Conservation (phyloP, 2,329 filamentous ascomycete species). For the Diplocarpon rosae region DNA sequence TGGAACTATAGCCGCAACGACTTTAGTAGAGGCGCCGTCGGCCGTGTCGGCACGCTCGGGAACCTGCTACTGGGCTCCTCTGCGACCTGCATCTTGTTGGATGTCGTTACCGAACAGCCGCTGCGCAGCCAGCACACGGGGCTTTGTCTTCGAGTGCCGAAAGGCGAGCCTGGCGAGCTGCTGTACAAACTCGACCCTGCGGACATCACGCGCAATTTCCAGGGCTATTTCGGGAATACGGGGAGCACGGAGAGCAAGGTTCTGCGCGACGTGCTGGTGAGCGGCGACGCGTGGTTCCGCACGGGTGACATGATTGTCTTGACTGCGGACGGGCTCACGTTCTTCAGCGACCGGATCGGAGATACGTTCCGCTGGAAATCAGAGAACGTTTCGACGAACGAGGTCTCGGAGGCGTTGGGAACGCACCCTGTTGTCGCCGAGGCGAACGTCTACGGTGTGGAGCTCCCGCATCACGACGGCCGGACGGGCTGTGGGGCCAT, state of each 20-base stretch:
- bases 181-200: slow-evolving; percentile 57
- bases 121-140: slow-evolving; percentile 57
- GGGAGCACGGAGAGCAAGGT: slow-evolving; percentile 65
- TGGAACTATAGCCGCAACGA: slow-evolving; percentile 69
- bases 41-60: slow-evolving; percentile 55
- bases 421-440: slow-evolving; percentile 56
- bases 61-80: slow-evolving; percentile 39
- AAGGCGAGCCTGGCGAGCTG: slow-evolving; percentile 63
- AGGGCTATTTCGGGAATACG: slow-evolving; percentile 71
- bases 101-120: slow-evolving; percentile 59
- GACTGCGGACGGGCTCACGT: slow-evolving; percentile 60
- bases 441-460: slow-evolving; percentile 78
- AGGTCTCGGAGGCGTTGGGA: slow-evolving; percentile 68
- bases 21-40: slow-evolving; percentile 66
- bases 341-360: slow-evolving; percentile 71
- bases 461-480: slow-evolving; percentile 71
- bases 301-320: slow-evolving; percentile 72
- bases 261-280: slow-evolving; percentile 57
- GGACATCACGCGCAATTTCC: slow-evolving; percentile 55
- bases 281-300: slow-evolving; percentile 74
- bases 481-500: slow-evolving; percentile 73
- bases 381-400: slow-evolving; percentile 72
- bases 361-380: slow-evolving; percentile 75
- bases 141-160: slow-evolving; percentile 48
- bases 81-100: slow-evolving; percentile 54